Evolutionary conservation across 2,329 filamentous ascomycete species (phyloP).

Genomic region (Sporothrix variecibatus): DNA sequence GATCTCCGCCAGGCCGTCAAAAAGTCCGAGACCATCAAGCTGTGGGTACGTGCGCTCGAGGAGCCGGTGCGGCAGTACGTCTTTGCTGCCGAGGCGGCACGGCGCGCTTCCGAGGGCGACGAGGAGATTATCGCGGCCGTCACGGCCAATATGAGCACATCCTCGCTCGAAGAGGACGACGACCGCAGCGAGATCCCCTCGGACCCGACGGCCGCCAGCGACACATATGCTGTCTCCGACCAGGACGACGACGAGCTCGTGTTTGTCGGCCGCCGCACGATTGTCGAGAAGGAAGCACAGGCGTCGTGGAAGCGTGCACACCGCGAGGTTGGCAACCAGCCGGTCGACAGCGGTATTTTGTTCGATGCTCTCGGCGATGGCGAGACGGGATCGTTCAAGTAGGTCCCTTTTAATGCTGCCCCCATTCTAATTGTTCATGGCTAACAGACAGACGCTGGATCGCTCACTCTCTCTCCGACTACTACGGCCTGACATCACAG

Average conservation of each 20-base stretch:
- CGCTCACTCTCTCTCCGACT: slow-evolving; percentile 86
- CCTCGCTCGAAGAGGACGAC: slow-evolving; percentile 20
- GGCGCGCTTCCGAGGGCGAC: slow-evolving; percentile 39
- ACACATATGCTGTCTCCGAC: slow-evolving; percentile 40
- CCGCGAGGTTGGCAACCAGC: slow-evolving; percentile 59
- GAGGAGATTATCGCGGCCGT: slow-evolving; percentile 27
- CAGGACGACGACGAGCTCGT: slow-evolving; percentile 95
- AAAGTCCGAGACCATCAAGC: slow-evolving; percentile 73
- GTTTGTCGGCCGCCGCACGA: slow-evolving; percentile 69
- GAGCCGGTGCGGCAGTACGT: slow-evolving; percentile 80
- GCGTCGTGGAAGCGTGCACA: slow-evolving; percentile 55
- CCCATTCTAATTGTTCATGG: background rate
- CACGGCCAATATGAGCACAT: background rate
- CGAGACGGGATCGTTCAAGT: slow-evolving; percentile 79
- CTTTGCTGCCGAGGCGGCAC: slow-evolving; percentile 52
- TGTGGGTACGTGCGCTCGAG: slow-evolving; percentile 81
- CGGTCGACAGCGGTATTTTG: slow-evolving; percentile 65
- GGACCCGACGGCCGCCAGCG: slow-evolving; percentile 36
- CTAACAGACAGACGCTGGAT: slow-evolving; percentile 74
- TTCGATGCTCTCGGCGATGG: slow-evolving; percentile 79
- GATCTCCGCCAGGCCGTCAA: slow-evolving; percentile 81
- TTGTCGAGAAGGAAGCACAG: slow-evolving; percentile 32
- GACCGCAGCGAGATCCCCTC: slow-evolving; percentile 45
- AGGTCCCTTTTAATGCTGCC: slow-evolving; percentile 43
- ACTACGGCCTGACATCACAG: slow-evolving; percentile 86